Percentiles rank a stretch among this genome's conserved stretches.
These are phyloP conservation scores for Benincasa hispida DNA, from an alignment of 306 rosid species.

Conservation along the genomic window DNA sequence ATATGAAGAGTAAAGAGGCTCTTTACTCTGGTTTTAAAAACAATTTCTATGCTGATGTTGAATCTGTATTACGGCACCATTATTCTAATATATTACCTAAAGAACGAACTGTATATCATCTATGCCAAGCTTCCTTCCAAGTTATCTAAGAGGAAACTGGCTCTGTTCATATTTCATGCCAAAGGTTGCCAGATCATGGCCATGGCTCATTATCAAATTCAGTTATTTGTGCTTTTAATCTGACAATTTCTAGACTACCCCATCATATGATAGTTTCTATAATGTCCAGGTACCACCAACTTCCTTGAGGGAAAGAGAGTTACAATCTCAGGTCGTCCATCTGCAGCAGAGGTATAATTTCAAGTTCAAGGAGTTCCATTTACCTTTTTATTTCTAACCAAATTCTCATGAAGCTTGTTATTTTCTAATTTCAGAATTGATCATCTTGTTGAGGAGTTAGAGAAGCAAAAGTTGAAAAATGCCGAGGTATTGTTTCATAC, in stretches of 20 bases:
- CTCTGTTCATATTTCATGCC: background rate
- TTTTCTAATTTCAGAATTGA: conserved; percentile 42
- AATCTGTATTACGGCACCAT: background rate
- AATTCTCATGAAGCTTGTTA: background rate
- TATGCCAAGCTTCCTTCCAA: background rate
- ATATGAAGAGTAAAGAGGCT: background rate
- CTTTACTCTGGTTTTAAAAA: too few species aligned
- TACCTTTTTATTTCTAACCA: background rate
- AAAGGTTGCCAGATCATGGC: background rate
- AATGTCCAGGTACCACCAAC: conserved; percentile 37
- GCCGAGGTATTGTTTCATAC: conserved; percentile 33
- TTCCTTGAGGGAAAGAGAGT: conserved; percentile 53
- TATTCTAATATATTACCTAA: background rate
- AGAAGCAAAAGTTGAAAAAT: conserved; percentile 72
- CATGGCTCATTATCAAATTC: background rate
- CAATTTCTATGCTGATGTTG: background rate
- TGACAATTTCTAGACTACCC: background rate
- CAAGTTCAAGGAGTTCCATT: background rate
- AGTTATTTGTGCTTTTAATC: background rate
- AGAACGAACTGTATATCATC: background rate
- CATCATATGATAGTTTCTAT: background rate
- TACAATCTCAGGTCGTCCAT: conserved; percentile 47
- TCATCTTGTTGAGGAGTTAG: conserved; percentile 60
- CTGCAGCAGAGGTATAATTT: conserved; percentile 65
- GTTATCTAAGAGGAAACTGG: background rate